Percentiles rank a stretch among this genome's conserved stretches.
Conservation (phyloP, 192 early-diverging fungal species). For the Coemansia sp. region DNA sequence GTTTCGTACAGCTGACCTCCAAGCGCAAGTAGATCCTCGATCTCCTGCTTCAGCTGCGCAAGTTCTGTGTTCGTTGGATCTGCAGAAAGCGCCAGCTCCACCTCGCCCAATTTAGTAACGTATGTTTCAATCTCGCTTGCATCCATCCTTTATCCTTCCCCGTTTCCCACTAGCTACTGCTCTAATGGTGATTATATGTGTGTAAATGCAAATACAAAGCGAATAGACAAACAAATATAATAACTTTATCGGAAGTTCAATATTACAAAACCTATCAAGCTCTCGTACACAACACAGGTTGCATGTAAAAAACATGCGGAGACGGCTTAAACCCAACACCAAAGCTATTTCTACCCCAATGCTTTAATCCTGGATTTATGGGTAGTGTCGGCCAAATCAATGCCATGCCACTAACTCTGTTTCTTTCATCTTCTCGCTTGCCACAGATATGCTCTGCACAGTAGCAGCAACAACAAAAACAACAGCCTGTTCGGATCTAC, state of each 20-base stretch:
- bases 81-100: slow-evolving; percentile 42
- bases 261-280: not conserved
- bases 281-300: not conserved
- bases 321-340: not conserved
- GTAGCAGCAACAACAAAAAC: too few species aligned
- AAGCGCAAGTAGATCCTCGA: slow-evolving; percentile 33
- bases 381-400: not conserved
- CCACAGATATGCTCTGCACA: too few species aligned
- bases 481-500: too few species aligned
- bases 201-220: not conserved
- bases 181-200: not conserved
- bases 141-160: slow-evolving; percentile 21
- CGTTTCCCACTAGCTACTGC: not conserved
- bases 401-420: too few species aligned
- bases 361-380: not conserved
- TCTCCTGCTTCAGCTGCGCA: slow-evolving; percentile 38
- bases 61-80: slow-evolving; percentile 45
- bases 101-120: slow-evolving; percentile 35
- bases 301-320: not conserved
- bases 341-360: not conserved
- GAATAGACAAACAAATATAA: not conserved
- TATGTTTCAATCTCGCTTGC: slow-evolving; percentile 40
- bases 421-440: too few species aligned
- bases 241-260: too few species aligned
- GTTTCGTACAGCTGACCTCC: slow-evolving; percentile 21